phyloP scores from a whole-genome alignment of 208 protist species.

The Zelonia costaricensis region DNA sequence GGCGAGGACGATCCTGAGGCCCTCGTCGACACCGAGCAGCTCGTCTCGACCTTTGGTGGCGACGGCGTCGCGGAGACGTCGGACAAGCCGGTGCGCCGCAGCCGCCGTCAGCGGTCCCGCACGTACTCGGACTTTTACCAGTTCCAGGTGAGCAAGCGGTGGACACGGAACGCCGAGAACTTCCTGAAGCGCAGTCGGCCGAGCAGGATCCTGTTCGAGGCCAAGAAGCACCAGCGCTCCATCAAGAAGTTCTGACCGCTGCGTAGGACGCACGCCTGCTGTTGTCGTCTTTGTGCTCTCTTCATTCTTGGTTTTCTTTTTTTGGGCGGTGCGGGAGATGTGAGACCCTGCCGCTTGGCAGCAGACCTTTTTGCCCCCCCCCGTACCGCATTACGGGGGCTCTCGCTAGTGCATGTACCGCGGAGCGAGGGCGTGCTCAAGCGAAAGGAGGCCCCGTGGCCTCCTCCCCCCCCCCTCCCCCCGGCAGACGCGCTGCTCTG shows the following conservation, averaged over 20 bases:
- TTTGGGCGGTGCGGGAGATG: too few species aligned
- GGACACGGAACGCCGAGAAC: constrained; percentile 87
- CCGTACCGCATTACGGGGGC: too few species aligned
- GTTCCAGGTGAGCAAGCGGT: constrained; percentile 87
- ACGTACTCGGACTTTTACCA: constrained; percentile 87
- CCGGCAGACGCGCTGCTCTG: too few species aligned
- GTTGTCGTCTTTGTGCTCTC: too few species aligned
- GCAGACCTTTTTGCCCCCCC: too few species aligned
- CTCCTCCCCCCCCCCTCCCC: too few species aligned
- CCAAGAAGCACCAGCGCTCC: constrained; percentile 81
- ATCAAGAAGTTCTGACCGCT: constrained; percentile 72
- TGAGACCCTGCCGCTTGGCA: too few species aligned
- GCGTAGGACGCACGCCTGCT: too few species aligned
- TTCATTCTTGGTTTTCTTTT: too few species aligned
- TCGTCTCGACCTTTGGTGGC: constrained; percentile 75
- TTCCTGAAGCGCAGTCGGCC: constrained; percentile 78
- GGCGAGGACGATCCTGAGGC: constrained; percentile 21
- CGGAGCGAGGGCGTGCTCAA: too few species aligned
- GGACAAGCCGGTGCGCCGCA: constrained; percentile 70
- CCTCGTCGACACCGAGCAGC: constrained; percentile 41
- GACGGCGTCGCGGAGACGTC: constrained; percentile 47
- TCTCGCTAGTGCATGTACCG: too few species aligned
- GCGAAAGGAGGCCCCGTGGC: too few species aligned
- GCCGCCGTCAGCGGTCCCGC: constrained; percentile 32
- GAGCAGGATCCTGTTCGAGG: constrained; percentile 82